A percentile compares a stretch with the other conserved stretches of the same genome.
Evolutionary conservation across 257 asterid species (phyloP).

Genomic region (Ajuga chamaepitys): DNA sequence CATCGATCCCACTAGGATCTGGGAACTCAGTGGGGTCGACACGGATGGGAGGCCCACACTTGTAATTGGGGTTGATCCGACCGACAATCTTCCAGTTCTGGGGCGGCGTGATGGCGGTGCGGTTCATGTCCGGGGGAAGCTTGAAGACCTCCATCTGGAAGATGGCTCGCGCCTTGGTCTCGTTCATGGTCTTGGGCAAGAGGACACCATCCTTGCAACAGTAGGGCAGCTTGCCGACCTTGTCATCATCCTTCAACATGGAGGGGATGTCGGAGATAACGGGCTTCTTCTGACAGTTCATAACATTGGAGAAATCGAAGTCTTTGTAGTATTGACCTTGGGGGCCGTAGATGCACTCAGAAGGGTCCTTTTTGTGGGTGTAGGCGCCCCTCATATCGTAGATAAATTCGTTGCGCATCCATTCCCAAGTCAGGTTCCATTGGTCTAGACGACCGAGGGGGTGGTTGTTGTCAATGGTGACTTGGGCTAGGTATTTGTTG

Average conservation of each 20-base stretch:
- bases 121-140: conserved; percentile 71
- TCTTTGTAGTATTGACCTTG: conserved; percentile 70
- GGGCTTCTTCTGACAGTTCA: conserved; percentile 67
- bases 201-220: conserved; percentile 75
- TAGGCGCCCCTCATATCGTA: conserved; percentile 74
- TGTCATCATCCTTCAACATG: conserved; percentile 53
- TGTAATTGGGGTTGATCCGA: conserved; percentile 56
- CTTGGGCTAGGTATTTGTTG: conserved; percentile 65
- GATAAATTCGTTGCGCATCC: conserved; percentile 95
- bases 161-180: conserved; percentile 53
- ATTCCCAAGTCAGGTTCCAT: conserved; percentile 94
- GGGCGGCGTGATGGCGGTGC: conserved; percentile 73
- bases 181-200: conserved; percentile 67
- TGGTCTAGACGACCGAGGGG: conserved; percentile 90
- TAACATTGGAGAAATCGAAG: conserved; percentile 66
- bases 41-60: conserved; percentile 70
- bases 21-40: conserved; percentile 66
- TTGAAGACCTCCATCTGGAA: conserved; percentile 82
- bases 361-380: conserved; percentile 61
- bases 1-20: conserved; percentile 51
- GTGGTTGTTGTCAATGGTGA: conserved; percentile 74
- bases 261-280: conserved; percentile 70
- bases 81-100: conserved; percentile 76
- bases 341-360: conserved; percentile 77
- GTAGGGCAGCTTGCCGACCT: conserved; percentile 61